Conservation (phyloP, 2,329 filamentous ascomycete genomes). For the Pseudocercospora eumusae region DNA sequence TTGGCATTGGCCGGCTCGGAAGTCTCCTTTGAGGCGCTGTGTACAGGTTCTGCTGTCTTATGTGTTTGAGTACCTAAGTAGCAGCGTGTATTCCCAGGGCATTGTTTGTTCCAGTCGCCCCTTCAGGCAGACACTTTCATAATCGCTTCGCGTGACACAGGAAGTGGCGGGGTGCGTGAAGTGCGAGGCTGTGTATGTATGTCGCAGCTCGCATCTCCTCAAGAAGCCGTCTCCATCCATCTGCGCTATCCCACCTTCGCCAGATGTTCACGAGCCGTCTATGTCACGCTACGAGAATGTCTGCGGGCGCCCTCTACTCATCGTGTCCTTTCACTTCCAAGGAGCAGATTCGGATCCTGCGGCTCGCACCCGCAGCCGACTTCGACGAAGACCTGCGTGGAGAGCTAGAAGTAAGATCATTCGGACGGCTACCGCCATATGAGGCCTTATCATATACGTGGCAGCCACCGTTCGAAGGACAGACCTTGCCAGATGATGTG, state of each 20-base stretch:
- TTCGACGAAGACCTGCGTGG: neutral
- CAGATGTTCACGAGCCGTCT: too few relatives aligned
- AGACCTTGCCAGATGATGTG: neutral
- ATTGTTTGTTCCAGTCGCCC: neutral
- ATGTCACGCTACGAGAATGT: too few relatives aligned
- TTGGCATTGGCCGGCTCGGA: conserved; percentile 1
- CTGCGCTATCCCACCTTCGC: too few relatives aligned
- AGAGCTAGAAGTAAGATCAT: neutral
- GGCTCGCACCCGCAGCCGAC: neutral
- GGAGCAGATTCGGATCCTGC: conserved; percentile 2
- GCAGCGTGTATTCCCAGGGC: conserved; percentile 20
- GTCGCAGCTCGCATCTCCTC: too few relatives aligned
- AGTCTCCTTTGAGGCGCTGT: conserved; percentile 13
- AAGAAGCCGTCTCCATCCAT: too few relatives aligned
- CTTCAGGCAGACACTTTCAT: neutral
- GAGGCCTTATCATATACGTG: neutral
- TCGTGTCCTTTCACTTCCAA: neutral
- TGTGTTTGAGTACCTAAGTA: conserved; percentile 17
- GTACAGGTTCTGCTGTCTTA: conserved; percentile 15
- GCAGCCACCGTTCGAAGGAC: neutral
- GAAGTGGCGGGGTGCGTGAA: neutral
- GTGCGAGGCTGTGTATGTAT: neutral
- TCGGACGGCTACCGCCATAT: neutral
- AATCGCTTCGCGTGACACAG: neutral
- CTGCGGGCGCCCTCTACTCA: neutral